These are phyloP conservation scores for Boletellus emodensis DNA, from an alignment of 768 basidiomycete species.

Conservation along the genomic window DNA sequence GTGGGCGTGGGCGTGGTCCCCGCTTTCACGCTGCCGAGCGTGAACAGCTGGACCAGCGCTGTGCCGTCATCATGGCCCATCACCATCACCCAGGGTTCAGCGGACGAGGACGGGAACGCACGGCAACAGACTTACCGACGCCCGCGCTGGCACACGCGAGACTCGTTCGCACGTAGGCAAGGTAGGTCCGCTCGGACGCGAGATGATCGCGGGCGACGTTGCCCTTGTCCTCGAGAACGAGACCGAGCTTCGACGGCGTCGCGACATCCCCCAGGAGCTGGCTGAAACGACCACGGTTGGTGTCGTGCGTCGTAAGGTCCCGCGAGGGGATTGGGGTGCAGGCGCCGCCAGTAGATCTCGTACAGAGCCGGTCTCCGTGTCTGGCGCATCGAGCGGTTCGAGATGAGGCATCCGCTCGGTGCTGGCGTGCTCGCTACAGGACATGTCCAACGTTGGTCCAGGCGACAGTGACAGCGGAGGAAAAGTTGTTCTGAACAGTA, in stretches of 20 bases:
- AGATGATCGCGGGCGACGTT: constrained; percentile 64
- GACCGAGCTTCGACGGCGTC: constrained; percentile 17
- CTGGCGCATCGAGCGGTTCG: constrained; percentile 17
- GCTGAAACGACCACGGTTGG: not conserved
- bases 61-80: not conserved
- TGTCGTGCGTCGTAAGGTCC: too few species aligned
- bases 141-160: constrained; percentile 55
- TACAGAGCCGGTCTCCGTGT: constrained; percentile 8
- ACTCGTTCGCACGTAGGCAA: constrained; percentile 64
- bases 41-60: constrained; percentile 57
- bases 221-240: constrained; percentile 53
- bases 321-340: not conserved
- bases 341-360: not conserved
- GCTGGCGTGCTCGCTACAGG: constrained; percentile 1
- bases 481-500: too few species aligned
- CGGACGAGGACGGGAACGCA: not conserved
- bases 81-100: not conserved
- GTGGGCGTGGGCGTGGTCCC: constrained; percentile 4
- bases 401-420: constrained; percentile 21
- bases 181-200: constrained; percentile 58
- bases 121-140: constrained; percentile 43
- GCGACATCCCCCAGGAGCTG: constrained; percentile 1
- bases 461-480: not conserved
- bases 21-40: constrained; percentile 24
- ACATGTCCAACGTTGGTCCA: constrained; percentile 14